Evolutionary conservation across 2,329 filamentous ascomycete genomes (phyloP).

Genomic region (Botrytis sinoallii): DNA sequence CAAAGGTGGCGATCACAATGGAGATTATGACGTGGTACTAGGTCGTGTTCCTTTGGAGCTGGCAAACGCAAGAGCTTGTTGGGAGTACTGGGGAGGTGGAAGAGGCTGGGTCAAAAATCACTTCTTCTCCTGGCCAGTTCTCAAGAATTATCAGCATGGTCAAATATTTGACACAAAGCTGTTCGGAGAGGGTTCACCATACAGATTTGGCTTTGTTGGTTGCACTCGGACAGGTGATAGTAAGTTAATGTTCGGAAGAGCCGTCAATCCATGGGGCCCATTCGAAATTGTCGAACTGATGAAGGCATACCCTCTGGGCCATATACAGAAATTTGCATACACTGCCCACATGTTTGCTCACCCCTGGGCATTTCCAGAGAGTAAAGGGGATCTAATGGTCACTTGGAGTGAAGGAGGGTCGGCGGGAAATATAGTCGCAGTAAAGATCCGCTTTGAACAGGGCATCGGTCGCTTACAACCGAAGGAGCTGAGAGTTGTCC

Average conservation of each 20-base stretch:
- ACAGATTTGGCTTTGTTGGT: conserved; percentile 25
- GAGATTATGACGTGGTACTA: conserved; percentile 23
- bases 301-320: conserved; percentile 16
- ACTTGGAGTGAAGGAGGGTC: conserved; percentile 28
- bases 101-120: conserved; percentile 20
- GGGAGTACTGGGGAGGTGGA: conserved; percentile 22
- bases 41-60: conserved; percentile 19
- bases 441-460: conserved; percentile 21
- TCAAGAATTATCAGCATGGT: conserved; percentile 25
- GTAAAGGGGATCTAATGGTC: conserved; percentile 26
- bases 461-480: conserved; percentile 14
- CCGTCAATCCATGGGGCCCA: conserved; percentile 24
- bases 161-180: conserved; percentile 27
- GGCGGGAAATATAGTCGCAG: conserved; percentile 25
- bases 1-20: conserved; percentile 18
- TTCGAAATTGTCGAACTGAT: conserved; percentile 22
- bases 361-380: conserved; percentile 27
- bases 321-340: conserved; percentile 14
- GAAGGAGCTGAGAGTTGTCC: conserved; percentile 1
- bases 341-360: conserved; percentile 29
- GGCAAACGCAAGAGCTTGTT: conserved; percentile 10
- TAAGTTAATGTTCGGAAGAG: conserved; percentile 25
- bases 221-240: conserved; percentile 23
- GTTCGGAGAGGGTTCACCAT: conserved; percentile 24
- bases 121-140: conserved; percentile 13